A percentile compares a stretch with the other conserved stretches of the same genome.
Evolutionary conservation across 805 yeast genomes (phyloP).

Genomic region (Nakazawaea anatomiae): DNA sequence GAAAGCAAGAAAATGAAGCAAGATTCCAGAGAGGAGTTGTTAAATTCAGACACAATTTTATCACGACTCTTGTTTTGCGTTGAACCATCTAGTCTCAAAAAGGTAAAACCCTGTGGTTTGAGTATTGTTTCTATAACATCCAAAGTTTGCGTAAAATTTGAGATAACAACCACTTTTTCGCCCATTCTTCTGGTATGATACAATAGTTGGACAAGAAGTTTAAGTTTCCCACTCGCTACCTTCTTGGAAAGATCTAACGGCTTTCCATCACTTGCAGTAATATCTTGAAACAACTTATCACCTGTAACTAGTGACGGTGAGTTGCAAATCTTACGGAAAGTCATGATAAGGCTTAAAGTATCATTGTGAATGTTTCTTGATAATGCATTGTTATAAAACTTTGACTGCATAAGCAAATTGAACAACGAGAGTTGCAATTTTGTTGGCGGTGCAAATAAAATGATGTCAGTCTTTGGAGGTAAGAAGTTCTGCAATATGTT

Average conservation of each 20-base stretch:
- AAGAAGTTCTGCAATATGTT: constrained; percentile 47
- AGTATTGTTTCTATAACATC: constrained; percentile 65
- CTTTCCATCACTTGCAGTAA: constrained; percentile 18
- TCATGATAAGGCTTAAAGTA: constrained; percentile 63
- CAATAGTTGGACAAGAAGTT: constrained; percentile 51
- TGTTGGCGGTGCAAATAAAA: constrained; percentile 77
- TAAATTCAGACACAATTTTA: constrained; percentile 62
- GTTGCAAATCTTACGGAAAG: constrained; percentile 77
- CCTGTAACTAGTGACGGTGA: constrained; percentile 59
- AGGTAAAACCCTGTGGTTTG: constrained; percentile 40
- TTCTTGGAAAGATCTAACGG: constrained; percentile 23
- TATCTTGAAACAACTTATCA: constrained; percentile 39
- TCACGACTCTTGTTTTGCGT: constrained; percentile 67
- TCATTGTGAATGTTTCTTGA: constrained; percentile 26
- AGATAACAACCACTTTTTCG: constrained; percentile 82
- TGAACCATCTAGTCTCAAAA: constrained; percentile 74
- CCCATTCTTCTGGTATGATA: constrained; percentile 33
- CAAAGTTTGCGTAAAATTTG: constrained; percentile 83
- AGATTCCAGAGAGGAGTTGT: constrained; percentile 33
- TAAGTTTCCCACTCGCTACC: constrained; percentile 57
- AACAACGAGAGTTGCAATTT: constrained; percentile 51
- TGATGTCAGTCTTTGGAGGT: constrained; percentile 69
- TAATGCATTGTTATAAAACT: constrained; percentile 27
- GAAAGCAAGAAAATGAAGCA: constrained; percentile 69
- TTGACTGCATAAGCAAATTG: constrained; percentile 37